Base-by-base conservation (phyloP, 1,284 basidiomycete species). In the Uromyces viciae-fabae region DNA sequence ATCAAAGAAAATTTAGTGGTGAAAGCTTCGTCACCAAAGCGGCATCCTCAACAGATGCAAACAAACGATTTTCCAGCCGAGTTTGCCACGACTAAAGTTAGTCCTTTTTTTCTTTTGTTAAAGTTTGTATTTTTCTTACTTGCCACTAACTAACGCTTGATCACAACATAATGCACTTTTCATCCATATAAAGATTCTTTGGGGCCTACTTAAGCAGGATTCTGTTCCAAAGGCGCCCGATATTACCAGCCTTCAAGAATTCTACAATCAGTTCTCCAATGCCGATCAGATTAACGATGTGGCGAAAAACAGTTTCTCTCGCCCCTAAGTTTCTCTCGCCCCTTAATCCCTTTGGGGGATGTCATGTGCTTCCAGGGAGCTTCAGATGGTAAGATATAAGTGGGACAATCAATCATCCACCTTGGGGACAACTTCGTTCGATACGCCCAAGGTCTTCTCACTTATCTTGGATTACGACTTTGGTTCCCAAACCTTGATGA, bases 41-140 rank as follows among this genome's bases (percentile, higher is more conserved):
- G 58, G 25, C 74, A 75, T 40, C 74, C 74, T 36, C 60, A 62
- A 31, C 74, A 75, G 42, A 64, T 75, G 72, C 52, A 56, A 40
- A 58, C 54, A 2, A 33, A 19, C 5, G 52, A 74, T 22, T 1
- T 75, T 33, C 58, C 74, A 9, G 22, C 56, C 7, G 58, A 62
- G 22, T 75, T 64, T 22, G 38, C n/a, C 7, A 49, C 74, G 5
- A 49, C 60, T 0, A 75, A 75, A 60, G 58, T 75, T 4, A 31
- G 58, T 75, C 2, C 36, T 75, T 1, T 60, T 1, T 8, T 31
- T 33, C 46, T 72, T 31, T 0, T n/a, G n/a, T n/a, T n/a, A n/a
- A n/a, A n/a, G n/a, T n/a, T n/a, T n/a, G n/a, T n/a, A n/a, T n/a
- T n/a, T n/a, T n/a, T n/a, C n/a, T n/a, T n/a, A n/a, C n/a, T n/a